phyloP scores from a whole-genome alignment of 805 yeast species.

The Barnettozyma wickerhamii region DNA sequence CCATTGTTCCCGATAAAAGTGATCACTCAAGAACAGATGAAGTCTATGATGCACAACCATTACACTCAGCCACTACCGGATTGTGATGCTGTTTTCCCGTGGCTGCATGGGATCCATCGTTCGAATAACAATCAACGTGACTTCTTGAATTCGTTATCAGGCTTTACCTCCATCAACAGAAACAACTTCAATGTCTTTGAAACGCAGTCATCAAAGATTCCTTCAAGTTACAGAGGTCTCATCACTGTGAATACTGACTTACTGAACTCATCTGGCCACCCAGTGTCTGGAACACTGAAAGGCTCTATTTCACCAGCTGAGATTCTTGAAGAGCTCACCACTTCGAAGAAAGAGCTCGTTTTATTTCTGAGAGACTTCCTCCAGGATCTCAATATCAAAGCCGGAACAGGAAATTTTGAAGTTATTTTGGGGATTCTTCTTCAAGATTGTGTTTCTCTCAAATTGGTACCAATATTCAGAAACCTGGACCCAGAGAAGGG shows the following conservation, averaged over 20 bases:
- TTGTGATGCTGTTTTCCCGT: constrained; percentile 73
- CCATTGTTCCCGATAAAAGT: constrained; percentile 18
- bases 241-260: constrained; percentile 25
- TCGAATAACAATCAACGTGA: constrained; percentile 24
- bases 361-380: constrained; percentile 17
- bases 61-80: constrained; percentile 46
- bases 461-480: constrained; percentile 47
- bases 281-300: constrained; percentile 42
- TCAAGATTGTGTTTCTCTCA: constrained; percentile 26
- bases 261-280: constrained; percentile 27
- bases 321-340: constrained; percentile 45
- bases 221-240: constrained; percentile 19
- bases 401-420: constrained; percentile 10
- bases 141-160: constrained; percentile 18
- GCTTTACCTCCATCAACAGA: constrained; percentile 19
- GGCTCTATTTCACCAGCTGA: constrained; percentile 54
- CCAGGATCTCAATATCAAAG: constrained; percentile 19
- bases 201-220: constrained; percentile 16
- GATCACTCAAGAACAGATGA: constrained; percentile 18
- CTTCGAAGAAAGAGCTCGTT: constrained; percentile 34
- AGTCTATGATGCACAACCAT: constrained; percentile 18
- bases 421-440: constrained; percentile 15
- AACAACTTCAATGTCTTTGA: constrained; percentile 21
- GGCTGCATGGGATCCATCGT: constrained; percentile 67
- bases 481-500: constrained; percentile 68